These are phyloP conservation scores for Pueraria montana DNA, from an alignment of 306 rosid species.

Conservation along the genomic window DNA sequence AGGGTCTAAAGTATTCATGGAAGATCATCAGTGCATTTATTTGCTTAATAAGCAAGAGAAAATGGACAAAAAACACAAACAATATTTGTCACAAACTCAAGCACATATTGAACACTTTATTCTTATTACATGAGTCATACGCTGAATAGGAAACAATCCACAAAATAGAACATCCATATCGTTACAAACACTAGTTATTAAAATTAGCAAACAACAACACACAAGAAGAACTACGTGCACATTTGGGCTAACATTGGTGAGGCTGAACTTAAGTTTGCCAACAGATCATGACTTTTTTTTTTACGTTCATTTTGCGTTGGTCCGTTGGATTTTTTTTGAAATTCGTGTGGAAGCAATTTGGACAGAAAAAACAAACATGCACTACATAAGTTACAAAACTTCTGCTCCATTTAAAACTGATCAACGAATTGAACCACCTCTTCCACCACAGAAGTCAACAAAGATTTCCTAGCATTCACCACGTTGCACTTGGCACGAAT, in stretches of 20 bases:
- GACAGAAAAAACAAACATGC: too few species aligned
- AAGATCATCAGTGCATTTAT: too few species aligned
- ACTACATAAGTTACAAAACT: neutral
- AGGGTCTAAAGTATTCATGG: too few species aligned
- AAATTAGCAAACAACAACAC: neutral
- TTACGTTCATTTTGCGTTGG: too few species aligned
- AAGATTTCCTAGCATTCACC: constrained; percentile 44
- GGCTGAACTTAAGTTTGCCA: too few species aligned
- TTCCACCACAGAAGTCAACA: constrained; percentile 43
- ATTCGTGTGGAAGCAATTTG: too few species aligned
- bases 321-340: too few species aligned
- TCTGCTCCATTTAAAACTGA: constrained; percentile 8
- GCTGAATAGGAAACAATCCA: neutral
- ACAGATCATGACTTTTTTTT: too few species aligned
- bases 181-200: neutral
- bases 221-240: neutral
- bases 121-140: neutral
- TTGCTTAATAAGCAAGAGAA: too few species aligned
- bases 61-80: too few species aligned
- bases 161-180: neutral
- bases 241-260: too few species aligned
- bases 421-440: constrained; percentile 31
- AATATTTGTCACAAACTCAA: too few species aligned
- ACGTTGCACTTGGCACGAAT: constrained; percentile 65
- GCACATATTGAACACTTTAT: neutral